Conservation (phyloP, 176 grass and related monocot genomes). For the Panicum miliaceum region DNA sequence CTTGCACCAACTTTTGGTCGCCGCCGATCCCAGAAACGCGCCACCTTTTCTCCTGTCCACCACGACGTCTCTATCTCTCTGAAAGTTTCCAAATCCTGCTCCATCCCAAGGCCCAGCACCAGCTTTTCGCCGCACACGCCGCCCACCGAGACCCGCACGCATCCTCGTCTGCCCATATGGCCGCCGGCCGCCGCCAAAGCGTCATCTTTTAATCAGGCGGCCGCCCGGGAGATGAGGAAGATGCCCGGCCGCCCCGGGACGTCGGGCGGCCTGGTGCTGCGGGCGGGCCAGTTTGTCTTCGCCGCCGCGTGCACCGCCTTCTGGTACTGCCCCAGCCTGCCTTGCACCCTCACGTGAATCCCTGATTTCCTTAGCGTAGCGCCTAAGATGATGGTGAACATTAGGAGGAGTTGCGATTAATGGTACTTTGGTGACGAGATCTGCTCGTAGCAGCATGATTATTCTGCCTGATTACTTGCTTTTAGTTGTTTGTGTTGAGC, state of each 20-base stretch:
- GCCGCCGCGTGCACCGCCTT: constrained; percentile 91
- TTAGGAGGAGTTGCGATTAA: background rate
- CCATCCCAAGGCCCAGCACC: background rate
- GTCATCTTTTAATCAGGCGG: constrained; percentile 30
- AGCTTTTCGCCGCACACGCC: constrained; percentile 45
- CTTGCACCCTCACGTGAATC: background rate
- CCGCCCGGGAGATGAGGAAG: constrained; percentile 54
- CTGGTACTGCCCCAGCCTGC: constrained; percentile 47
- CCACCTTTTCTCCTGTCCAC: background rate
- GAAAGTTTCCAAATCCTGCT: constrained; percentile 1
- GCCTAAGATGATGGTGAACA: background rate
- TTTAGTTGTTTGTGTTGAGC: background rate
- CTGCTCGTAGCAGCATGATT: background rate
- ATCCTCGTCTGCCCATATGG: background rate
- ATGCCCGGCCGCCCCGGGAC: constrained; percentile 82
- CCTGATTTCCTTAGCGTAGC: background rate
- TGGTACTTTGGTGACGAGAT: background rate
- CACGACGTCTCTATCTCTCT: background rate
- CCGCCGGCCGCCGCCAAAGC: constrained; percentile 14
- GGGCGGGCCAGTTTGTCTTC: constrained; percentile 74
- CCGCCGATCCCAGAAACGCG: background rate
- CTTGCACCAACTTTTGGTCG: background rate
- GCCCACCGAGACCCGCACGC: constrained; percentile 10
- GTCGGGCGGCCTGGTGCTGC: constrained; percentile 75
- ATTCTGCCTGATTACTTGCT: background rate